Conservation (phyloP, 768 basidiomycete species). For the Tulasnella sp. region DNA sequence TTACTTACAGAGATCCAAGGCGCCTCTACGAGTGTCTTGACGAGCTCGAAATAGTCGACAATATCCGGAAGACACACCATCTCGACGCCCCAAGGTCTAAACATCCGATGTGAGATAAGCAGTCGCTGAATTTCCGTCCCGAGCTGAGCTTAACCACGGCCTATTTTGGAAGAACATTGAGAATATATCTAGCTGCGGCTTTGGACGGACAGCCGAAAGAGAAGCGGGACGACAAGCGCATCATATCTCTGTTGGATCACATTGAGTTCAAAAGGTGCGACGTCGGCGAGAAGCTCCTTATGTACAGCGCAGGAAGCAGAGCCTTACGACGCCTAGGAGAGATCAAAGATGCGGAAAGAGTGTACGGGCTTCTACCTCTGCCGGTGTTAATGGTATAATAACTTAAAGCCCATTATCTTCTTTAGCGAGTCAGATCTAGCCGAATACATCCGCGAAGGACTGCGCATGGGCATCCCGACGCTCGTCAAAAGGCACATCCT, state of each 20-base stretch:
- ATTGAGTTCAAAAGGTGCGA: slow-evolving; percentile 96
- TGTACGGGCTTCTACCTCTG: background rate
- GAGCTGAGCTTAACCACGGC: background rate
- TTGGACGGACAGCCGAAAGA: slow-evolving; percentile 36
- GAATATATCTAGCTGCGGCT: background rate
- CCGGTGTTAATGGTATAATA: background rate
- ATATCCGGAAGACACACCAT: background rate
- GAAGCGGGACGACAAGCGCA: slow-evolving; percentile 57
- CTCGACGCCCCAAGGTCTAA: background rate
- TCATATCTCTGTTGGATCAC: slow-evolving; percentile 63
- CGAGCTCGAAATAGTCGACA: background rate
- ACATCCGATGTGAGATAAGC: background rate
- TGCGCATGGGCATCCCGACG: background rate
- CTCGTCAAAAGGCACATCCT: background rate
- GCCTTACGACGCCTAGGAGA: slow-evolving; percentile 60
- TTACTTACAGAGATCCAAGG: background rate
- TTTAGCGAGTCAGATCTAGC: background rate
- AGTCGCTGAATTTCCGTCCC: background rate
- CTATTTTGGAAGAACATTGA: background rate
- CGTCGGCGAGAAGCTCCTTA: slow-evolving; percentile 89
- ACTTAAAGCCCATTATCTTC: background rate
- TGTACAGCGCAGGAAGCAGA: slow-evolving; percentile 84
- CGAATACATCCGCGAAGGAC: slow-evolving; percentile 44
- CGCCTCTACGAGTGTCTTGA: background rate
- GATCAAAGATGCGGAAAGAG: background rate